These are phyloP conservation scores for Rusavskia elegans DNA, from an alignment of 495 filamentous ascomycete genomes.

Conservation along the genomic window DNA sequence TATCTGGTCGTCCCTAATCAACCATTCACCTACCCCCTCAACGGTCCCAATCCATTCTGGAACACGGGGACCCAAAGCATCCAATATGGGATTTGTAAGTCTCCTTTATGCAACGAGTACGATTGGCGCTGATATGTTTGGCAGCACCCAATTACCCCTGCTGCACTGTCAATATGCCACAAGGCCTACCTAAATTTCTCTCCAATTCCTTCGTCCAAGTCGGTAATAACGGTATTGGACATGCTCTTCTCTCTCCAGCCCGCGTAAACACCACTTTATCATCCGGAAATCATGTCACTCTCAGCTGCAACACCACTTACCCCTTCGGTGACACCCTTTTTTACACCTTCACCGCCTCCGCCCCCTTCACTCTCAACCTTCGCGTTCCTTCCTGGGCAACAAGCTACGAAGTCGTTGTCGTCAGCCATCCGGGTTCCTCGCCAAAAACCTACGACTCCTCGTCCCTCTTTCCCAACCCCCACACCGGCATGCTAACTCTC, in stretches of 20 bases:
- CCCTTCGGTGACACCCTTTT: slow-evolving; percentile 32
- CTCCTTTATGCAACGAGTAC: slow-evolving; percentile 3
- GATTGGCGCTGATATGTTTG: background rate
- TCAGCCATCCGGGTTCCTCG: background rate
- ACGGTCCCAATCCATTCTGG: slow-evolving; percentile 29
- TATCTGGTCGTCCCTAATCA: slow-evolving; percentile 45
- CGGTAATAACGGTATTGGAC: slow-evolving; percentile 13
- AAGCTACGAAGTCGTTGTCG: background rate
- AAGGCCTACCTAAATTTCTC: slow-evolving; percentile 44
- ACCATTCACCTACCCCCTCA: slow-evolving; percentile 28
- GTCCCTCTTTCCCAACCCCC: slow-evolving; percentile 9
- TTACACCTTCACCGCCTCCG: slow-evolving; percentile 29
- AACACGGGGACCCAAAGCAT: slow-evolving; percentile 29
- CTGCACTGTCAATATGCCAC: slow-evolving; percentile 48
- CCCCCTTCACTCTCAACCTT: slow-evolving; percentile 15
- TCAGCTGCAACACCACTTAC: slow-evolving; percentile 31
- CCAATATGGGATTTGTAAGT: slow-evolving; percentile 26
- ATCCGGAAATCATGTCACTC: slow-evolving; percentile 10
- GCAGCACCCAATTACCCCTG: slow-evolving; percentile 32
- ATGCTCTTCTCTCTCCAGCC: slow-evolving; percentile 15
- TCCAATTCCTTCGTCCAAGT: slow-evolving; percentile 15
- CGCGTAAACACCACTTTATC: slow-evolving; percentile 10
- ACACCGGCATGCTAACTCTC: slow-evolving; percentile 15
- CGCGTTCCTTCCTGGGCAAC: slow-evolving; percentile 10
- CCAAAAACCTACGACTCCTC: slow-evolving; percentile 2